These are phyloP conservation scores for Kluyveromyces lactis DNA, from an alignment of 805 yeast genomes.

Conservation along the genomic window DNA sequence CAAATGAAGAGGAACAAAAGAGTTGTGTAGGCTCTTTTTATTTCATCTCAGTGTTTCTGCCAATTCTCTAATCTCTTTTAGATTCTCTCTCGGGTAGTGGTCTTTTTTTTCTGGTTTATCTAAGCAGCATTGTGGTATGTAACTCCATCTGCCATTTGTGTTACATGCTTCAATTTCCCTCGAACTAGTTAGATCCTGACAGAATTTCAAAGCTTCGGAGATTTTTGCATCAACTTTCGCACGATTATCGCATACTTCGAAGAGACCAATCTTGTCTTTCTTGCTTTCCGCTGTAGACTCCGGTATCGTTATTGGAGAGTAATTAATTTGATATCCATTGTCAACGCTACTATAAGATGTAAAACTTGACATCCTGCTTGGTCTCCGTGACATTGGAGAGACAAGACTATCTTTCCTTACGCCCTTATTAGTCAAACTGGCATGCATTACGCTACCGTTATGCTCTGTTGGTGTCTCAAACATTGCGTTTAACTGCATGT, in stretches of 20 bases:
- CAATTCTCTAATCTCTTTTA: too few species aligned
- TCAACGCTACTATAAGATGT: conserved; percentile 4
- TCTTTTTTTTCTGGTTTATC: background rate
- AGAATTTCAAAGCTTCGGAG: too few species aligned
- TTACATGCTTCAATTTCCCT: too few species aligned
- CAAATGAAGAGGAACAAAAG: too few species aligned
- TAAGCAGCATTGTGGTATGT: background rate
- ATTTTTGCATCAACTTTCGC: too few species aligned
- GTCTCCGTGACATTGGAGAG: background rate
- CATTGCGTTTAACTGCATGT: conserved; percentile 1
- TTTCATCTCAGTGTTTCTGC: too few species aligned
- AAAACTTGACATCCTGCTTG: conserved; percentile 3
- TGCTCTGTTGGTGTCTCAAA: background rate
- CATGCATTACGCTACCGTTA: conserved; percentile 9
- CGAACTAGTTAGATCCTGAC: too few species aligned
- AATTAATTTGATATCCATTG: conserved; percentile 1
- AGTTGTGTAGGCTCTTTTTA: too few species aligned
- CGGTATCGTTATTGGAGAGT: background rate
- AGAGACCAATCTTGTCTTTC: background rate
- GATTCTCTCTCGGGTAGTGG: too few species aligned
- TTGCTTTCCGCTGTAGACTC: background rate
- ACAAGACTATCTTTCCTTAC: background rate
- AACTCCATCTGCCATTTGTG: background rate
- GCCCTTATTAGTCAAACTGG: background rate
- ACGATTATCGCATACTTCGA: background rate